phyloP scores from a whole-genome alignment of 1,284 basidiomycete species.

The Cryptococcus sp. region DNA sequence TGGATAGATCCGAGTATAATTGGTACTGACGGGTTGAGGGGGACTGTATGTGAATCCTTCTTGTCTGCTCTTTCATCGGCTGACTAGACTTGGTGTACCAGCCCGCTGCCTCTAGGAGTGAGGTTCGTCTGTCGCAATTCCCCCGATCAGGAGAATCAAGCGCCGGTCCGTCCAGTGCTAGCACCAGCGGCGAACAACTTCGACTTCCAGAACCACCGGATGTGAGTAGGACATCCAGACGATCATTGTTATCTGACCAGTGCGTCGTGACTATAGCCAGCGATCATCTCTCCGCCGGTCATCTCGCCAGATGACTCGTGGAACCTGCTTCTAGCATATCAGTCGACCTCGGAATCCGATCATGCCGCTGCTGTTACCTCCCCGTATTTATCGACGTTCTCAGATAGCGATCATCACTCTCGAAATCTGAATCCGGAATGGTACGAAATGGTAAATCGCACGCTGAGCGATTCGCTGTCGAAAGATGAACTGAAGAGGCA shows the following conservation, averaged over 20 bases:
- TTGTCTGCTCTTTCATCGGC: not conserved
- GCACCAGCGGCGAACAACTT: not conserved
- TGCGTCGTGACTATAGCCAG: not conserved
- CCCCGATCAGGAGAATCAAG: not conserved
- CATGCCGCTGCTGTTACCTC: not conserved
- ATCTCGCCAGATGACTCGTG: slow-evolving; percentile 28
- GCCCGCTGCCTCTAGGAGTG: slow-evolving; percentile 8
- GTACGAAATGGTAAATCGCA: slow-evolving; percentile 69
- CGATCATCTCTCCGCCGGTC: not conserved
- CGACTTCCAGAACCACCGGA: slow-evolving; percentile 9
- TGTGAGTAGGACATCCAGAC: slow-evolving; percentile 1
- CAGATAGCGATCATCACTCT: slow-evolving; percentile 6
- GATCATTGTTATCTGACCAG: not conserved
- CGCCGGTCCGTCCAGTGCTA: not conserved
- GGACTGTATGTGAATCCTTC: slow-evolving; percentile 17
- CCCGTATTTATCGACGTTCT: slow-evolving; percentile 9
- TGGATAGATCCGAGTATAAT: slow-evolving; percentile 36
- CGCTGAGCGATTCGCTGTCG: slow-evolving; percentile 66
- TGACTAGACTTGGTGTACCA: not conserved
- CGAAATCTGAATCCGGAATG: slow-evolving; percentile 58
- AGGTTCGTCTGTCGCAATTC: slow-evolving; percentile 1
- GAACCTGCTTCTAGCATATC: slow-evolving; percentile 36
- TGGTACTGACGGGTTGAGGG: slow-evolving; percentile 19
- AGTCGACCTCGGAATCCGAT: slow-evolving; percentile 19
- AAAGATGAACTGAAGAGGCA: slow-evolving; percentile 74